Evolutionary conservation across 176 grass and related monocot species (phyloP).

Genomic region (Rhynchospora pubera): DNA sequence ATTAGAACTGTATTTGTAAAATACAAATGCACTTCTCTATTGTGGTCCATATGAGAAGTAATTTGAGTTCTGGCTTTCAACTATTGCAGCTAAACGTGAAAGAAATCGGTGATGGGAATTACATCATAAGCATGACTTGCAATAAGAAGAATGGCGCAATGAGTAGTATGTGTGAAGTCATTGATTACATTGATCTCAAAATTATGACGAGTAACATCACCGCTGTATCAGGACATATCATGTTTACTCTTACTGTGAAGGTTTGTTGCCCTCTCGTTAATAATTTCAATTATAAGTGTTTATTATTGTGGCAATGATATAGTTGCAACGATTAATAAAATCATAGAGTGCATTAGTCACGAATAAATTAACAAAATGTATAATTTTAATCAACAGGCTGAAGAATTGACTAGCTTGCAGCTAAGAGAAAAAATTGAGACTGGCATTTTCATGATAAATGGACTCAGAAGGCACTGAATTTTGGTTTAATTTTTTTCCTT

Average conservation of each 20-base stretch:
- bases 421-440: conserved; percentile 48
- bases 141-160: conserved; percentile 36
- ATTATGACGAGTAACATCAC: conserved; percentile 48
- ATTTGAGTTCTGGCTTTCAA: neutral
- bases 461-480: conserved; percentile 13
- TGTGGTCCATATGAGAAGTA: neutral
- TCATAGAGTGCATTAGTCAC: neutral
- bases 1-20: neutral
- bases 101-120: conserved; percentile 21
- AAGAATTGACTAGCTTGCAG: conserved; percentile 23
- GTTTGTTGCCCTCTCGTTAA: conserved; percentile 23
- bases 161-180: conserved; percentile 35
- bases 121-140: conserved; percentile 44
- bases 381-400: conserved; percentile 30
- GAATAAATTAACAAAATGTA: neutral
- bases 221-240: conserved; percentile 27
- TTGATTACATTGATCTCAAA: conserved; percentile 38
- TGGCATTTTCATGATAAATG: conserved; percentile 33
- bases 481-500: neutral
- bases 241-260: conserved; percentile 45
- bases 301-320: neutral
- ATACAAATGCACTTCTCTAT: neutral
- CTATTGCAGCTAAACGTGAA: conserved; percentile 37
- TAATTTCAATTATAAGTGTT: neutral
- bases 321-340: neutral